Evolutionary conservation across 441 rosid genomes (phyloP), one percentile per base, ranked within the genome.

Genomic region (Brassica hybrid): DNA sequence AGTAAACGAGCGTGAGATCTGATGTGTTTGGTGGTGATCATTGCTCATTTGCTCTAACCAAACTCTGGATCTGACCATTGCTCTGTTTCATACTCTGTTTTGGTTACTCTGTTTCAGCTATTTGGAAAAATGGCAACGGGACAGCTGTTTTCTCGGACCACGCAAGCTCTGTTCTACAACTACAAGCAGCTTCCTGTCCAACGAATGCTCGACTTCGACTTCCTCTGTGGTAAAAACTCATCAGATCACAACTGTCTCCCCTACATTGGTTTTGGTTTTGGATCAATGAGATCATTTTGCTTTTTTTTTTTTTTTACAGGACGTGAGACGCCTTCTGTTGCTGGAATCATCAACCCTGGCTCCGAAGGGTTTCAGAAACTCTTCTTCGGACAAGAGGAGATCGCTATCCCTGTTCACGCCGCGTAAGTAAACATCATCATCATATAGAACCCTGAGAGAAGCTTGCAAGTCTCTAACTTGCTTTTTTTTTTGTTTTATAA

Each of bases 161-260:
- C 99, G 5, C 97, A 95, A 78, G 96, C 99, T 69, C 65, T 91
- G 41, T 91, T 95, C 82, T 95, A 95, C 75, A 93, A 95, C 72
- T 95, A 88, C 81, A 95, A 95, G 94, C 99, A 91, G 84, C 96
- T 91, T 69, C 99, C 99, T 8, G 84, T 95, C 71, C 99, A 95
- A 69, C 94, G 99, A 77, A 95, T 95, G 99, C 99, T 95, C 77
- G 99, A 95, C 85, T 95, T 95, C 57, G 99, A 95, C 82, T 95
- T 94, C 85, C 97, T 95, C 19, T 95, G 98, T 38, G 97, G 99
- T 93, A 54, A 62, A 16, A 52, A 1, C 13, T 3, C 0, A 58
- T 1, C 3, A 10, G 2, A 14, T 45, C 17, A 18, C 38, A 1
- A 1, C 5, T 61, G 73, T 75, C 63, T 3, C 5, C 3, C 18